Conservation (phyloP, 2,329 filamentous ascomycete genomes). For the Penicillium corylophilum region DNA sequence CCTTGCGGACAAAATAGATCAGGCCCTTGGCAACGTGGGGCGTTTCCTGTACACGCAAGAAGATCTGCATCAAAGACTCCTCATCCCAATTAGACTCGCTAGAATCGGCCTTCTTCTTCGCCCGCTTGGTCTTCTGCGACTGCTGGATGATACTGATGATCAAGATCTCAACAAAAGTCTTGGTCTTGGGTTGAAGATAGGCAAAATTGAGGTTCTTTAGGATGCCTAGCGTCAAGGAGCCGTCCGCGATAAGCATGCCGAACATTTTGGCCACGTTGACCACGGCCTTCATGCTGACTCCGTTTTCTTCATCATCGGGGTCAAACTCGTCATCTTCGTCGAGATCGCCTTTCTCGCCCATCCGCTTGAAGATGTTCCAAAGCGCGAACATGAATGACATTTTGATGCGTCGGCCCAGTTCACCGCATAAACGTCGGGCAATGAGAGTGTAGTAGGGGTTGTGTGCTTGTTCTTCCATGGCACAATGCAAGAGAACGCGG, state of each 20-base stretch:
- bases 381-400: conserved; percentile 86
- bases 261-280: conserved; percentile 69
- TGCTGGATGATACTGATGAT: conserved; percentile 73
- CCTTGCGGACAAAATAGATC: conserved; percentile 76
- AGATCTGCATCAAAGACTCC: conserved; percentile 62
- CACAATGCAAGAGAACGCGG: conserved; percentile 82
- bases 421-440: conserved; percentile 69
- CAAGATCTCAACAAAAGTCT: conserved; percentile 75
- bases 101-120: conserved; percentile 20
- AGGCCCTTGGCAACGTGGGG: conserved; percentile 71
- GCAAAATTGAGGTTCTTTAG: conserved; percentile 70
- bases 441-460: conserved; percentile 94
- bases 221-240: conserved; percentile 57
- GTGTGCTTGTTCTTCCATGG: conserved; percentile 76
- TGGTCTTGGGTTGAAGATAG: conserved; percentile 73
- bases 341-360: conserved; percentile 68
- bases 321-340: conserved; percentile 63
- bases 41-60: conserved; percentile 62
- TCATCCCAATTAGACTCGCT: conserved; percentile 48
- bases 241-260: conserved; percentile 60
- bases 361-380: conserved; percentile 78
- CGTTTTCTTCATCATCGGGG: conserved; percentile 51
- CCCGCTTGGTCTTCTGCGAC: conserved; percentile 50
- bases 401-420: conserved; percentile 66
- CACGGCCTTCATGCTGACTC: conserved; percentile 56